Evolutionary conservation across 768 basidiomycete species (phyloP), one percentile per base, ranked within the genome.

Genomic region (Tulasnella sp.): DNA sequence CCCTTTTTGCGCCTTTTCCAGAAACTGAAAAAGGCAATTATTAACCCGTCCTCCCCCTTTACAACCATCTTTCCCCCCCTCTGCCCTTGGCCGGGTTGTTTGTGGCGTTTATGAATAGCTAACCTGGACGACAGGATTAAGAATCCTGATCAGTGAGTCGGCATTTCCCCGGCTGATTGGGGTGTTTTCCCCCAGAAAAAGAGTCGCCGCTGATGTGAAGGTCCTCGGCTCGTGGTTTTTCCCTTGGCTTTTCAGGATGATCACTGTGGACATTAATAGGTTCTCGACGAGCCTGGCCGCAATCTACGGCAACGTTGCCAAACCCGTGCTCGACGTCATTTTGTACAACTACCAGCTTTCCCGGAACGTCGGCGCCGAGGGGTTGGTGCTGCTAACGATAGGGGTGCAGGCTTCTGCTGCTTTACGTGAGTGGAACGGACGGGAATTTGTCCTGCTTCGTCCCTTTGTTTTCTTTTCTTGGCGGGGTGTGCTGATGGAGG

Each of bases 301-400:
- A 22, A 96, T 99, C 42, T 99, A 98, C 83, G 89, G 90, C 19
- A 98, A 98, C 82, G 84, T 98, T 49, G 96, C 96, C 36, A 99
- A 99, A 83, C 97, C 97, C 8, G 86, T 92, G 19, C 87, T 97
- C 45, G 97, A 98, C 80, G 92, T 93, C 68, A 93, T 97, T 67
- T 85, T 99, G 14, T 99, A 98, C 84, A 98, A 98, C 83, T 96
- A 94, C 79, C 96, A 98, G 81, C 86, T 99, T 8, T 93, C 94
- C 6, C 90, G 91, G 79, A 97, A 96, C 79, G 94, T 98, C 39
- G 97, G 97, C 19, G 96, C 95, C 4, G 97, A 99, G 82, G 95
- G 94, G 38, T 86, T 97, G 17, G 83, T 97, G 31, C 85, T 92
- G 25, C 85, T 98, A 39, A 96, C 93, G 0, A 83, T 96, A 52